Base-by-base conservation (phyloP, 495 filamentous ascomycete species). In the Cladorrhinum samala region DNA sequence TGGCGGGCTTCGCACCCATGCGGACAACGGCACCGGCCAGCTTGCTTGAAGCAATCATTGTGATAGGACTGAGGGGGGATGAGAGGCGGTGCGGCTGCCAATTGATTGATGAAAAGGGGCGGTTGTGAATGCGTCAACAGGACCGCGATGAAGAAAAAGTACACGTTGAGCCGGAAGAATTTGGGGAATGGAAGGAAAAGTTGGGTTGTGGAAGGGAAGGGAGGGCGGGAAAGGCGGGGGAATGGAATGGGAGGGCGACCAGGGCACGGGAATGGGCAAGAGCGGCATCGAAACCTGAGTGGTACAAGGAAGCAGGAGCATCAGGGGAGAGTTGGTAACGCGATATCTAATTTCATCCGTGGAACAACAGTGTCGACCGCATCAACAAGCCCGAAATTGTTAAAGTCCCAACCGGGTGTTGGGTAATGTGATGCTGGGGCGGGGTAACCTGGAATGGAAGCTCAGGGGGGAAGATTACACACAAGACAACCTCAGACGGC, bases 41-140 rank as follows among this genome's bases (percentile, higher is more conserved):
- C 49, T 55, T 51, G 60, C 59, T 62, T 25, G 60, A 52, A 50
- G 60, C 47, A 51, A 57, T 25, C 56, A 63, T 63, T 50, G 52
- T 63, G 49, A 27, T 39, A 46, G 18, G 21, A 25, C 19, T 5
- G 8, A 9, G 30, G 21, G 41, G 14, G 17, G 20, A 39, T 30
- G 50, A 41, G 40, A 21, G 43, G 20, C 13, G 45, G 24, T 47
- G 45, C 17, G 24, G 24, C 23, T 47, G 45, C 21, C 45, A 47
- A 39, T 54, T 42, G 43, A 50, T 49, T 37, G 47, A 51, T 44
- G 43, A 38, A 30, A 51, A 38, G 49, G 21, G 39, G 19, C 33
- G 33, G 47, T 30, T 46, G 16, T 49, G 18, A 21, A 44, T 38
- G 30, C 46, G 37, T 19, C 45, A 46, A 40, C 18, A 50, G 39